phyloP scores from a whole-genome alignment of 768 basidiomycete genomes.

The Hypholoma fasciculare region DNA sequence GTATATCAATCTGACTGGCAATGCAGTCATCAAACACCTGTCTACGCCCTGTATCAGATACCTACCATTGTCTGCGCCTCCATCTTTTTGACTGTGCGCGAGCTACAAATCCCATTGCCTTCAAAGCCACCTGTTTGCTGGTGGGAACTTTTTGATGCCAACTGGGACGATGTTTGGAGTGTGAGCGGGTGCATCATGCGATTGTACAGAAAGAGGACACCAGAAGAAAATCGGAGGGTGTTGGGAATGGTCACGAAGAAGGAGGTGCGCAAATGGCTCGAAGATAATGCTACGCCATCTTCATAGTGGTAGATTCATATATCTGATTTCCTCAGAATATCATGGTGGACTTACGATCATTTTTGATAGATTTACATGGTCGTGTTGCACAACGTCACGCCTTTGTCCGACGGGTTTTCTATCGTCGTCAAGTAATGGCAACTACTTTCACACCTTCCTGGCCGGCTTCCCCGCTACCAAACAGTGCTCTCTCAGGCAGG shows the following conservation, averaged over 20 bases:
- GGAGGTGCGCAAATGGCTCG: slow-evolving; percentile 82
- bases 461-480: no score
- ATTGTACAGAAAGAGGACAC: slow-evolving; percentile 62
- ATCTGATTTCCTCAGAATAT: neutral
- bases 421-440: neutral
- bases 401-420: neutral
- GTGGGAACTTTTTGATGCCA: slow-evolving; percentile 94
- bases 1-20: neutral
- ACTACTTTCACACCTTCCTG: no score
- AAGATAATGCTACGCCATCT: slow-evolving; percentile 38
- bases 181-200: slow-evolving; percentile 85
- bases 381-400: neutral
- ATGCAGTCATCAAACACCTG: slow-evolving; percentile 85
- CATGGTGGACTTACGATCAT: neutral
- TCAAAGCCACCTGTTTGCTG: slow-evolving; percentile 72
- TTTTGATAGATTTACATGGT: neutral
- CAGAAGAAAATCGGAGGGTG: slow-evolving; percentile 43
- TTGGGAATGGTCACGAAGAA: slow-evolving; percentile 71
- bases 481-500: no score
- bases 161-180: slow-evolving; percentile 86
- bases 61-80: slow-evolving; percentile 89
- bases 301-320: neutral
- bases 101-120: slow-evolving; percentile 74
- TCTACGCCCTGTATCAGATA: slow-evolving; percentile 87
- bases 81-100: slow-evolving; percentile 79